Conservation (phyloP, 352 stramenopile genomes). For the Phytophthora sojae region DNA sequence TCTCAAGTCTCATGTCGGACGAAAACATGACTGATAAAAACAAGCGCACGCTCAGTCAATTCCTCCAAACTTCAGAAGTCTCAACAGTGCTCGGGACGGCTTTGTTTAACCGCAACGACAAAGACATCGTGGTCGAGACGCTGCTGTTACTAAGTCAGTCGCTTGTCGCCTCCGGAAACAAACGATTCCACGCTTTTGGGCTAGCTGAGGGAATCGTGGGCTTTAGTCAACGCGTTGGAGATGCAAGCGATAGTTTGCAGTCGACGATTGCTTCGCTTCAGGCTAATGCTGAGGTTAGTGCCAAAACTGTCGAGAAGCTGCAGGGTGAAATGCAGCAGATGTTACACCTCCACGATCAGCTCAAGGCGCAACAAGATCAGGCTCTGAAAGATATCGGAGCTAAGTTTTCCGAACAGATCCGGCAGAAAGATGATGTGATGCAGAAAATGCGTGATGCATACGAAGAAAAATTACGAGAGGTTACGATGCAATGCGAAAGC, state of each 20-base stretch:
- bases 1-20: conserved; percentile 62
- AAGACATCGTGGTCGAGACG: conserved; percentile 72
- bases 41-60: conserved; percentile 73
- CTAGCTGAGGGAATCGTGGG: conserved; percentile 71
- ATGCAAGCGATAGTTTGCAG: conserved; percentile 65
- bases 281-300: conserved; percentile 51
- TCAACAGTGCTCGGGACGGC: conserved; percentile 63
- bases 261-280: conserved; percentile 62
- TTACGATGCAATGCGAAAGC: conserved; percentile 71
- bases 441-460: conserved; percentile 68
- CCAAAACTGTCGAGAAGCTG: conserved; percentile 59
- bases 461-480: conserved; percentile 68
- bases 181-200: conserved; percentile 65
- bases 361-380: conserved; percentile 69
- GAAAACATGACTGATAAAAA: conserved; percentile 66
- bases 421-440: conserved; percentile 70
- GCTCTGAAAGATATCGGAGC: conserved; percentile 63
- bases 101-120: conserved; percentile 69
- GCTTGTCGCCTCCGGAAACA: conserved; percentile 58
- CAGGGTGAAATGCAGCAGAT: conserved; percentile 71
- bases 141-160: conserved; percentile 66
- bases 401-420: conserved; percentile 72
- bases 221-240: conserved; percentile 57
- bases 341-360: conserved; percentile 59
- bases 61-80: conserved; percentile 79